phyloP scores from a whole-genome alignment of 257 asterid genomes.

The Ehretia macrophylla region DNA sequence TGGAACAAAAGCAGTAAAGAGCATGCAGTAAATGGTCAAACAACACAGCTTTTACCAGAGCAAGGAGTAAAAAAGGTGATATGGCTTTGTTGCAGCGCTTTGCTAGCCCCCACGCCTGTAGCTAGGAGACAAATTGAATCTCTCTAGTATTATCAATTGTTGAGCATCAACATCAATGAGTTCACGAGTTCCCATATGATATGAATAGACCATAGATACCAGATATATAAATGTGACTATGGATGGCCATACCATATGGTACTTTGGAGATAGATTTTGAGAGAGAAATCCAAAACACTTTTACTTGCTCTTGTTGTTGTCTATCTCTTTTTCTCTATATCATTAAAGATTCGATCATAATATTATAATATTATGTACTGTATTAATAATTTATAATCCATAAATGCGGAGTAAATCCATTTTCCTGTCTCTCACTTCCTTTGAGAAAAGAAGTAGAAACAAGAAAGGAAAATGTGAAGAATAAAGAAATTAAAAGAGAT shows the following conservation, averaged over 20 bases:
- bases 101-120: constrained; percentile 2
- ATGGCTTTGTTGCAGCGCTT: constrained; percentile 10
- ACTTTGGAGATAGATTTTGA: neutral
- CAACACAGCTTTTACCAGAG: neutral
- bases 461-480: constrained; percentile 4
- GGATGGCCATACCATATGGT: too few species aligned
- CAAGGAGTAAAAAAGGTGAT: neutral
- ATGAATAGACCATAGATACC: neutral
- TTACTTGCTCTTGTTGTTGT: neutral
- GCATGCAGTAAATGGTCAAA: neutral
- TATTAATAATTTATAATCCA: too few species aligned
- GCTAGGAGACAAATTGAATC: constrained; percentile 28
- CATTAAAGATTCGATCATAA: neutral
- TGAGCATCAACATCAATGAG: constrained; percentile 10
- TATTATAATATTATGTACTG: neutral
- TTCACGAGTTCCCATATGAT: constrained; percentile 17
- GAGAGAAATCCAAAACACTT: too few species aligned
- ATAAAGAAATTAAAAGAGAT: too few species aligned
- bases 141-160: constrained; percentile 5
- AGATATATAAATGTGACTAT: too few species aligned
- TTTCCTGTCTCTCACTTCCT: neutral
- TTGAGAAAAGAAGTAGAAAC: neutral
- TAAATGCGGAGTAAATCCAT: too few species aligned
- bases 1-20: too few species aligned
- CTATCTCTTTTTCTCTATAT: neutral